Evolutionary conservation across 2,329 filamentous ascomycete species (phyloP).

Genomic region (Chaetomiaceae sp.): DNA sequence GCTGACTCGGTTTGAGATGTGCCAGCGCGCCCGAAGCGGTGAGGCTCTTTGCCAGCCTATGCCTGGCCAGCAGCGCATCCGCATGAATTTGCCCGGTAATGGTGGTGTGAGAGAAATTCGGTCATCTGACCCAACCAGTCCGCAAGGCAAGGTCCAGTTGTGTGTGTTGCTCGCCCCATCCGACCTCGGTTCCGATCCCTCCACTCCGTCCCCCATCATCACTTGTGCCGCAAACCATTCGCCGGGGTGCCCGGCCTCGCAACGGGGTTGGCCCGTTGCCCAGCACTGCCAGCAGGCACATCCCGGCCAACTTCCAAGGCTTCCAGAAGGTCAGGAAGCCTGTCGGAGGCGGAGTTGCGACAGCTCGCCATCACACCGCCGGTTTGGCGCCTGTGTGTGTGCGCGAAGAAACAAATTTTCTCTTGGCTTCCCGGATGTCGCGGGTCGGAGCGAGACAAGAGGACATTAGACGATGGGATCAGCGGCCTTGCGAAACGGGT

Average conservation of each 20-base stretch:
- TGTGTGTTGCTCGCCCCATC: neutral
- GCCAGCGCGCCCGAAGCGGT: neutral
- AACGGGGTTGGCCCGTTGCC: neutral
- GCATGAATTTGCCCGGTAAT: neutral
- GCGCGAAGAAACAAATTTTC: too few species aligned
- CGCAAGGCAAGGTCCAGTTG: neutral
- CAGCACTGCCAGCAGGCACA: too few species aligned
- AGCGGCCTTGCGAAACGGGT: too few species aligned
- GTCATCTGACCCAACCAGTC: slow-evolving; percentile 15
- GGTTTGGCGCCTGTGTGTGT: neutral
- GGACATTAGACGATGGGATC: too few species aligned
- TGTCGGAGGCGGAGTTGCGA: slow-evolving; percentile 1
- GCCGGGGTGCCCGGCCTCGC: slow-evolving; percentile 1
- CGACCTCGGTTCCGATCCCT: too few species aligned
- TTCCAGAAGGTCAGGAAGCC: slow-evolving; percentile 14
- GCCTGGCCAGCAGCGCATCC: neutral
- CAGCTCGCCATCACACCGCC: slow-evolving; percentile 11
- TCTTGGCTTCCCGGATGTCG: neutral
- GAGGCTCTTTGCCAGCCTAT: neutral
- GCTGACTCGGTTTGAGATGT: neutral
- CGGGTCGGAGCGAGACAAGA: neutral
- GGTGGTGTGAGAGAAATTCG: slow-evolving; percentile 11
- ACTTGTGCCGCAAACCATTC: too few species aligned
- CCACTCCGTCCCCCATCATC: too few species aligned
- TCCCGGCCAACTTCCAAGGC: slow-evolving; percentile 6